phyloP scores from a whole-genome alignment of 345 rosid genomes.

The Moricandia arvensis region DNA sequence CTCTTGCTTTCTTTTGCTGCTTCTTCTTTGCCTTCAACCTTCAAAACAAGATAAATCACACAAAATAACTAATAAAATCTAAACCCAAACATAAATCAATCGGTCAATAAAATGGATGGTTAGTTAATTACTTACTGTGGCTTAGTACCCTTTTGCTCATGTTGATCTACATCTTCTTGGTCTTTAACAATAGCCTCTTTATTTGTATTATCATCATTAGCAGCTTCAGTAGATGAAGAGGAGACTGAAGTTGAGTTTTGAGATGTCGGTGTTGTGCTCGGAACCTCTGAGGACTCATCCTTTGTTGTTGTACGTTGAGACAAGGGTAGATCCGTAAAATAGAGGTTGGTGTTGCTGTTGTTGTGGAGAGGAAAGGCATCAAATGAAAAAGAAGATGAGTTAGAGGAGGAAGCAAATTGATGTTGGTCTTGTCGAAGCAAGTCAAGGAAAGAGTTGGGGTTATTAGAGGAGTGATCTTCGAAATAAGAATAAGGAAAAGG shows the following conservation, averaged over 20 bases:
- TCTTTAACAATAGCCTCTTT: slow-evolving; percentile 43
- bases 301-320: slow-evolving; percentile 27
- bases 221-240: slow-evolving; percentile 70
- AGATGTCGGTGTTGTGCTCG: slow-evolving; percentile 63
- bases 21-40: slow-evolving; percentile 91
- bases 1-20: slow-evolving; percentile 75
- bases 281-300: slow-evolving; percentile 72
- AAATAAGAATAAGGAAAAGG: slow-evolving; percentile 32
- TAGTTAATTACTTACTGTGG: slow-evolving; percentile 57
- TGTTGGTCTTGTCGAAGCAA: slow-evolving; percentile 46
- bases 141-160: slow-evolving; percentile 54
- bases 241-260: slow-evolving; percentile 87
- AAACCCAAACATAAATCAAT: neutral
- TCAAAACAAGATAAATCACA: neutral
- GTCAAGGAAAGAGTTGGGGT: slow-evolving; percentile 45
- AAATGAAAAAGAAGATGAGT: slow-evolving; percentile 44
- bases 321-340: slow-evolving; percentile 25
- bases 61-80: neutral
- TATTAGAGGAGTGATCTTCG: slow-evolving; percentile 21
- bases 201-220: slow-evolving; percentile 37
- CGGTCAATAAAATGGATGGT: neutral
- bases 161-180: slow-evolving; percentile 53
- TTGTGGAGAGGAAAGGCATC: slow-evolving; percentile 47
- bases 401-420: slow-evolving; percentile 30
- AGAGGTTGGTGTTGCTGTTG: slow-evolving; percentile 29